These are phyloP conservation scores for Penicillium fuscoglaucum DNA, from an alignment of 2,329 filamentous ascomycete species.

Conservation along the genomic window DNA sequence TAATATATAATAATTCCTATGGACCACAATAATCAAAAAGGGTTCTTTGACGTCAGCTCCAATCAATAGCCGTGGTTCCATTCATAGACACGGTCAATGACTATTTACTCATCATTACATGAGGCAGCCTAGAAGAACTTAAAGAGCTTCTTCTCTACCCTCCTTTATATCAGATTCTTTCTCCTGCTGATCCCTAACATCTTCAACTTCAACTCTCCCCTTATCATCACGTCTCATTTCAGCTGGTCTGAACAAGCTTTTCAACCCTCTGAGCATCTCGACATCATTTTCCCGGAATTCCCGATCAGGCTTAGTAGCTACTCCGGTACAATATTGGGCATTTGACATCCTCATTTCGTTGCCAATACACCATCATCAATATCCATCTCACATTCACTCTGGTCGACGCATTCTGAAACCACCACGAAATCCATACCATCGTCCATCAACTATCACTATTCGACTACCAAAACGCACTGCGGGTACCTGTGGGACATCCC, in stretches of 20 bases:
- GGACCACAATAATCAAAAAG: neutral
- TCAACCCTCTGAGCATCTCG: neutral
- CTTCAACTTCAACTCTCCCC: neutral
- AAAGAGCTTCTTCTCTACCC: neutral
- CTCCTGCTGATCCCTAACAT: neutral
- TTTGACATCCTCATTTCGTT: neutral
- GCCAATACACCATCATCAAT: neutral
- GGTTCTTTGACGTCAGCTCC: constrained; percentile 9
- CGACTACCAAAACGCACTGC: neutral
- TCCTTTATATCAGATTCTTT: neutral
- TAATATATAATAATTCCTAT: neutral
- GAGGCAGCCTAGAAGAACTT: constrained; percentile 1
- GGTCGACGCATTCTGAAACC: neutral
- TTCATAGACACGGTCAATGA: constrained; percentile 8
- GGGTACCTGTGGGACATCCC: neutral
- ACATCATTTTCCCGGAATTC: neutral
- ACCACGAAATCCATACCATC: neutral
- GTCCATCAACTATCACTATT: neutral
- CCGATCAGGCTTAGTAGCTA: neutral
- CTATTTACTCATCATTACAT: constrained; percentile 21
- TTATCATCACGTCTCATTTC: constrained; percentile 8
- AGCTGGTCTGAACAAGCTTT: constrained; percentile 24
- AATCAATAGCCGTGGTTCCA: constrained; percentile 11
- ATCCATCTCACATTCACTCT: neutral
- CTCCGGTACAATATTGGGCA: neutral